Conservation (phyloP, 768 basidiomycete species). For the Boletus subparvulus region DNA sequence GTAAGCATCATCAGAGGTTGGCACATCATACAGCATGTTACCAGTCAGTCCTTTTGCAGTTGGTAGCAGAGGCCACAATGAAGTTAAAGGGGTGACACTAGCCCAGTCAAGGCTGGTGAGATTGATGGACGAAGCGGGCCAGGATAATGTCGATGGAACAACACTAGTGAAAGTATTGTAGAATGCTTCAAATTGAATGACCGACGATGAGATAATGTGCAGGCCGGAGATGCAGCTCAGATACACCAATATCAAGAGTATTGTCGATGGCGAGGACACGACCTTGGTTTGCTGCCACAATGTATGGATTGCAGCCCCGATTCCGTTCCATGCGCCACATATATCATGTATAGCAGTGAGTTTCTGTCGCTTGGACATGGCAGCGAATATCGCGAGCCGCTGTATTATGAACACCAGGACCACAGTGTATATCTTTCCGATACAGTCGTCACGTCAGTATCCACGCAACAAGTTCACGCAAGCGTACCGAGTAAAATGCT, state of each 20-base stretch:
- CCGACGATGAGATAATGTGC: conserved; percentile 24
- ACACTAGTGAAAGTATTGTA: not conserved
- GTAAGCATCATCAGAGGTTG: not conserved
- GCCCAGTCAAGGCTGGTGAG: not conserved
- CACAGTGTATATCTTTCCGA: conserved; percentile 16
- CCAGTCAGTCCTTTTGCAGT: conserved; percentile 12
- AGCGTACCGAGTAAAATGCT: not conserved
- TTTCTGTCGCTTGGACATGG: conserved; percentile 7
- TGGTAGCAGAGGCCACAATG: conserved; percentile 1
- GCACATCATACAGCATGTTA: conserved; percentile 21
- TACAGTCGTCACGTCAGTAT: not conserved
- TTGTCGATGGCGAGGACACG: not conserved
- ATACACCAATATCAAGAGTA: conserved; percentile 14
- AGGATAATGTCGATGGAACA: not conserved
- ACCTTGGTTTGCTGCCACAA: conserved; percentile 24
- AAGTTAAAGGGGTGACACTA: not conserved
- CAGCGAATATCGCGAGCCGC: conserved; percentile 7
- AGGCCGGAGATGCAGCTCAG: conserved; percentile 16
- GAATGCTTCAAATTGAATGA: conserved; percentile 21
- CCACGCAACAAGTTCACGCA: too few relatives aligned
- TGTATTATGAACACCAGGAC: conserved; percentile 16
- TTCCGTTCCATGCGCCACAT: conserved; percentile 21
- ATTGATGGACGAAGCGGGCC: not conserved
- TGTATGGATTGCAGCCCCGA: conserved; percentile 17
- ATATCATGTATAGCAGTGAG: conserved; percentile 23